Conservation (phyloP, 257 asterid species). For the Rubia yunnanensis region DNA sequence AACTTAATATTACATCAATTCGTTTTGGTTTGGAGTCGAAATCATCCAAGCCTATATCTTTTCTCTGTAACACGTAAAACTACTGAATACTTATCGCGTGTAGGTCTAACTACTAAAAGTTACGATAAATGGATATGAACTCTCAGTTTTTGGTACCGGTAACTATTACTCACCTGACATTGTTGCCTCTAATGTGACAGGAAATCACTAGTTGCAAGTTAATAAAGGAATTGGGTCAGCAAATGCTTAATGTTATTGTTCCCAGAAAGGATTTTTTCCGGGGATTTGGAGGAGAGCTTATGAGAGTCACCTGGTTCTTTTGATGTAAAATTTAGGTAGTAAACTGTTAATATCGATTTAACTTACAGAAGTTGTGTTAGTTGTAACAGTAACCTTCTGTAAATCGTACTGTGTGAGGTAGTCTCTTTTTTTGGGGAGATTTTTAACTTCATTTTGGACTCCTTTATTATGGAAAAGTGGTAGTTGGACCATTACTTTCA, state of each 20-base stretch:
- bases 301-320: conserved; percentile 21
- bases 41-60: too few species aligned
- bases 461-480: too few species aligned
- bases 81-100: too few species aligned
- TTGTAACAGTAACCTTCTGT: conserved; percentile 14
- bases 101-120: too few species aligned
- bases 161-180: background rate
- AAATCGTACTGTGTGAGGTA: conserved; percentile 5
- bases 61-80: background rate
- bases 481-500: background rate
- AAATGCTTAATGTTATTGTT: background rate
- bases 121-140: background rate
- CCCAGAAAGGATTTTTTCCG: conserved; percentile 12
- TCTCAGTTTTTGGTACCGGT: background rate
- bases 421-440: background rate
- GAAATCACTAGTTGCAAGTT: conserved; percentile 19
- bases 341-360: conserved; percentile 52
- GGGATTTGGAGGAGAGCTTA: conserved; percentile 17
- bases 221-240: conserved; percentile 13
- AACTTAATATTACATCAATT: background rate
- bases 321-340: conserved; percentile 47
- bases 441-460: conserved; percentile 11
- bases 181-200: conserved; percentile 14
- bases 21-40: background rate
- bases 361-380: conserved; percentile 28